Conservation (phyloP, 306 rosid species). For the Acacia melanoxylon region DNA sequence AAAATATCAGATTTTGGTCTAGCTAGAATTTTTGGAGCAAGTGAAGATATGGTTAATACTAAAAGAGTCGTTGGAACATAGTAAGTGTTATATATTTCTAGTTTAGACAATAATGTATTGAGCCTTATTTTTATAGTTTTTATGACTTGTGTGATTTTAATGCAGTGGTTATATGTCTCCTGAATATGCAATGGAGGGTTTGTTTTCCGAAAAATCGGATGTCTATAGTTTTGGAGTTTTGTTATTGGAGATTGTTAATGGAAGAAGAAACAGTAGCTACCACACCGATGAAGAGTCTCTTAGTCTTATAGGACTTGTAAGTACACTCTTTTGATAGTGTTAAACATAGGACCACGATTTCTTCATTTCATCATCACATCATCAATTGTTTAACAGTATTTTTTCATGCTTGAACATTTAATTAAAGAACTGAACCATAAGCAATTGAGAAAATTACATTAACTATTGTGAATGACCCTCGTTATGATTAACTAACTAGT, state of each 20-base stretch:
- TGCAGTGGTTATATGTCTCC: conserved; percentile 42
- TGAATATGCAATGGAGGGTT: conserved; percentile 40
- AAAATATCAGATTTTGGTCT: conserved; percentile 43
- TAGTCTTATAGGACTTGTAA: conserved; percentile 43
- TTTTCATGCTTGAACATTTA: not conserved
- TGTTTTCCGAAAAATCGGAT: conserved; percentile 42
- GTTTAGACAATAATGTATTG: not conserved
- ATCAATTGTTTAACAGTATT: not conserved
- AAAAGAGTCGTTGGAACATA: conserved; percentile 43
- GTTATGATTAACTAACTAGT: not conserved
- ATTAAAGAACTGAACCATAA: not conserved
- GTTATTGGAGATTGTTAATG: conserved; percentile 38
- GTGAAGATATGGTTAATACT: conserved; percentile 34
- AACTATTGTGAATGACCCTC: not conserved
- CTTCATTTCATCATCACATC: not conserved
- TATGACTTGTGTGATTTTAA: not conserved
- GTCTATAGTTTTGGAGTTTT: conserved; percentile 37
- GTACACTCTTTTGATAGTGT: not conserved
- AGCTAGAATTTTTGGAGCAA: conserved; percentile 34
- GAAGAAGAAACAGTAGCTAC: conserved; percentile 41
- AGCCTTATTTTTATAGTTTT: not conserved
- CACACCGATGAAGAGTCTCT: conserved; percentile 25
- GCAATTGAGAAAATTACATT: not conserved
- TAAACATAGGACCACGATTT: not conserved
- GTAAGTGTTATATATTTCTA: conserved; percentile 17